Base-by-base conservation (phyloP, 495 filamentous ascomycete species). In the Penicillium nucicola region DNA sequence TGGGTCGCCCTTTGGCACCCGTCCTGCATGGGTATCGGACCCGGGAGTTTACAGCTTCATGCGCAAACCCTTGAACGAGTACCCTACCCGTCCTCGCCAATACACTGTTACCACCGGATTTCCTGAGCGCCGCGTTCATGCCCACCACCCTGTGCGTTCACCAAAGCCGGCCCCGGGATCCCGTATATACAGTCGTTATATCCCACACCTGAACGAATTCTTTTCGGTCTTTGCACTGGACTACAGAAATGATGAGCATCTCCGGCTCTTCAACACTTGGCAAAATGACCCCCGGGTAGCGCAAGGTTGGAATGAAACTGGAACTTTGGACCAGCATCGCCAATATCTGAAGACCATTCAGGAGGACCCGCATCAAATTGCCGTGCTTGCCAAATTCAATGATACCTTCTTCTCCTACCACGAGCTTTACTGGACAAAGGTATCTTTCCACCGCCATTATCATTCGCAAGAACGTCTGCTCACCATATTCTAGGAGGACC, bases 281-380 rank as follows among this genome's bases (percentile, higher is more conserved):
- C 83, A 86, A 63, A 87, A 86, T 63, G 84, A 87, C 58, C 83
- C 83, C 19, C 80, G 84, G 23, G 84, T 87, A 3, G 83, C 82
- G 10, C 76, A 81, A 58, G 84, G 83, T 2, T 87, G 84, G 84
- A 83, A 85, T 47, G 78, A 83, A 65, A 82, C 78, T 12, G 84
- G 83, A n/a, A 80, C 81, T 9, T 61, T 83, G 14, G 81, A 84
- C 8, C 73, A 86, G 58, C 84, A 86, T 60, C 65, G 76, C 34
- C 71, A 74, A 58, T 85, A 85, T 60, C 67, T 85, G 14, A 64
- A 68, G 9, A 67, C 69, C 42, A 65, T 77, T 23, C 72, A 83
- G 48, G 71, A 74, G 34, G 82, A 85, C 50, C 79, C 80, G 0
- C 81, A 84, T 52, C 70, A 76, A 53, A 62, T 84, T 2, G 68